phyloP scores from a whole-genome alignment of 2,329 filamentous ascomycete genomes.

The Talaromyces albobiverticillius region DNA sequence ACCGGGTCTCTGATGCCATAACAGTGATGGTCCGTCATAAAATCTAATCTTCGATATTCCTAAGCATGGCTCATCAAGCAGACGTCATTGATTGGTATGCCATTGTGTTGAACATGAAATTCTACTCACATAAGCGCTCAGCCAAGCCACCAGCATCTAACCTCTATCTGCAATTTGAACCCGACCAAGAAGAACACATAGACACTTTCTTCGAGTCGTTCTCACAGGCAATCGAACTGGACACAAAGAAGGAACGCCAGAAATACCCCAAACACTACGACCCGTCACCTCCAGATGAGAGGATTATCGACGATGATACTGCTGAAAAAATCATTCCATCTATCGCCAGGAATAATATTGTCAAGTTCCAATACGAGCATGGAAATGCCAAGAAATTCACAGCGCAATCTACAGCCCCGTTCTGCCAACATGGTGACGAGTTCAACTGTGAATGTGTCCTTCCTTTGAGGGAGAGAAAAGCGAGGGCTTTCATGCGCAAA shows the following conservation, averaged over 20 bases:
- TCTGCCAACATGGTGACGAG: not conserved
- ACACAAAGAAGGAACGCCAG: not conserved
- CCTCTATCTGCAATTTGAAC: not conserved
- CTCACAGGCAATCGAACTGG: not conserved
- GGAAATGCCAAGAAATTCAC: not conserved
- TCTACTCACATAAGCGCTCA: not conserved
- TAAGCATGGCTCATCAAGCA: not conserved
- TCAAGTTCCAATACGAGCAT: too few relatives aligned
- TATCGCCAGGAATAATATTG: not conserved
- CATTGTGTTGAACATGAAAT: not conserved
- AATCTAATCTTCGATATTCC: too few relatives aligned
- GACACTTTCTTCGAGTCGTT: not conserved
- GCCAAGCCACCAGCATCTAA: not conserved
- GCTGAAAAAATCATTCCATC: not conserved
- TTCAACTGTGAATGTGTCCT: not conserved
- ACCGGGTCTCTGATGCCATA: too few relatives aligned
- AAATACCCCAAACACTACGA: not conserved
- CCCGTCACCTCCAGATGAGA: not conserved
- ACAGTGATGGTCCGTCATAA: too few relatives aligned
- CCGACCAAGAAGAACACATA: not conserved
- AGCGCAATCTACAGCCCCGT: not conserved
- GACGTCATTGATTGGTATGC: not conserved
- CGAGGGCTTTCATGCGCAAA: conserved; percentile 17
- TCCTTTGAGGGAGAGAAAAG: conserved; percentile 17
- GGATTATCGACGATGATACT: not conserved